Evolutionary conservation across 2,329 filamentous ascomycete species (phyloP), one percentile per base, ranked within the genome.

Genomic region (Hypocreales sp.): DNA sequence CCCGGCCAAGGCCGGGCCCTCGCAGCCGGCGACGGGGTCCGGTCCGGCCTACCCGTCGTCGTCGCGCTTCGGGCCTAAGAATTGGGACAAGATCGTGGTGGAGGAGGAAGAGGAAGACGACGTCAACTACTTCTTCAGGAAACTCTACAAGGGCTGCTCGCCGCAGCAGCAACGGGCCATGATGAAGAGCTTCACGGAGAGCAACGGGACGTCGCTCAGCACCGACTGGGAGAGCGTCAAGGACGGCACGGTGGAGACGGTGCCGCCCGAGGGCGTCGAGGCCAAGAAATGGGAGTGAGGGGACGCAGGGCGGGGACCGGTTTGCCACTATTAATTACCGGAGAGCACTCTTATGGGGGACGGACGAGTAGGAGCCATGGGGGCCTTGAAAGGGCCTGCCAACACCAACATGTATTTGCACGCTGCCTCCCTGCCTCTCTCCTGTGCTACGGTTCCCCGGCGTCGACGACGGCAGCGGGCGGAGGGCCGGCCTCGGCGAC

Each of bases 131-230:
- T 95, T 94, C 56, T 98, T 98, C 63, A 90, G 92, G 62, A 75
- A 79, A 44, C 61, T 98, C 2, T 95, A 87, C 56, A 72, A 78
- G 35, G 63, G 60, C 20, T 74, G 82, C 0, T 73, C 78, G 26
- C 71, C 76, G 0, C 87, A 98, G 40, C 81, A 82, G 32, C 73
- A 74, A 46, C 72, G 84, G 2, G 90, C 90, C 7, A 98, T 98
- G 90, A 82, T 92, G 72, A 98, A 98, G 69, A 92, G 82, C 46
- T 95, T 82, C 45, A 65, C 73, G 10, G 87, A 98, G 61, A 94
- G 86, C 51, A 90, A 92, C 40, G 90, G 90, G 5, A 98, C 90
- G 0, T 70, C 80, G 3, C 58, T 98, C 26, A 94, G 83, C 51
- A 98, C 90, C 0, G 83, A 87, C 48, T 98, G 90, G 90, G 55